phyloP scores from a whole-genome alignment of 176 grass and related monocot species.

The Musa schizocarpa region DNA sequence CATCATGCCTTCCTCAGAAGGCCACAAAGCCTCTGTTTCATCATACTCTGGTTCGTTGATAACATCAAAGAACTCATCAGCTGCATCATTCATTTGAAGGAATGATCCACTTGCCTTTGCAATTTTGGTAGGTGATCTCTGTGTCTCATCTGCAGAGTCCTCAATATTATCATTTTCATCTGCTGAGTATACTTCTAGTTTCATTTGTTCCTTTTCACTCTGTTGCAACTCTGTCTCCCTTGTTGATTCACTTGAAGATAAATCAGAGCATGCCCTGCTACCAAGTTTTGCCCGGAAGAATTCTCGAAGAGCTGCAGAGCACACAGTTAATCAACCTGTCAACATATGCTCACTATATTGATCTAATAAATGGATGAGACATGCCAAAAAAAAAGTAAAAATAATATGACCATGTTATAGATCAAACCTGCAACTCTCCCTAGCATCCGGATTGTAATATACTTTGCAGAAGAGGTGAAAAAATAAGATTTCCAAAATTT shows the following conservation, averaged over 20 bases:
- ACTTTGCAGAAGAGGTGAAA: slow-evolving; percentile 22
- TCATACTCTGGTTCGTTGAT: slow-evolving; percentile 89
- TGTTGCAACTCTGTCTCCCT: slow-evolving; percentile 39
- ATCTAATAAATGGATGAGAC: background rate
- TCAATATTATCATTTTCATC: slow-evolving; percentile 35
- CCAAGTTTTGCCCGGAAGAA: slow-evolving; percentile 83
- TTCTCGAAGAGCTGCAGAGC: slow-evolving; percentile 66
- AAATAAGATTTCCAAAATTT: slow-evolving; percentile 28
- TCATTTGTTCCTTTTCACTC: slow-evolving; percentile 28
- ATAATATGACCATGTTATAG: background rate
- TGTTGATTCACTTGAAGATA: slow-evolving; percentile 64
- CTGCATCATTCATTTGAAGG: slow-evolving; percentile 70
- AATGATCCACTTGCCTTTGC: slow-evolving; percentile 49
- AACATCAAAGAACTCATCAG: slow-evolving; percentile 92
- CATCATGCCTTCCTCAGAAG: slow-evolving; percentile 53
- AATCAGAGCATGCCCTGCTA: slow-evolving; percentile 57
- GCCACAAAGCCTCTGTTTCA: slow-evolving; percentile 52
- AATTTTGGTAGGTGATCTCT: slow-evolving; percentile 37
- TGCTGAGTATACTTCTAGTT: slow-evolving; percentile 49
- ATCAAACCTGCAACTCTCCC: slow-evolving; percentile 24
- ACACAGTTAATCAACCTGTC: slow-evolving; percentile 12
- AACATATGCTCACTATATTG: background rate
- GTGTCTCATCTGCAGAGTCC: slow-evolving; percentile 33
- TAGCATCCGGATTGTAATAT: slow-evolving; percentile 27
- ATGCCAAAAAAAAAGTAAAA: background rate